Evolutionary conservation across 2,329 filamentous ascomycete species (phyloP), one percentile per base, ranked within the genome.

Genomic region (Apiospora aurea): DNA sequence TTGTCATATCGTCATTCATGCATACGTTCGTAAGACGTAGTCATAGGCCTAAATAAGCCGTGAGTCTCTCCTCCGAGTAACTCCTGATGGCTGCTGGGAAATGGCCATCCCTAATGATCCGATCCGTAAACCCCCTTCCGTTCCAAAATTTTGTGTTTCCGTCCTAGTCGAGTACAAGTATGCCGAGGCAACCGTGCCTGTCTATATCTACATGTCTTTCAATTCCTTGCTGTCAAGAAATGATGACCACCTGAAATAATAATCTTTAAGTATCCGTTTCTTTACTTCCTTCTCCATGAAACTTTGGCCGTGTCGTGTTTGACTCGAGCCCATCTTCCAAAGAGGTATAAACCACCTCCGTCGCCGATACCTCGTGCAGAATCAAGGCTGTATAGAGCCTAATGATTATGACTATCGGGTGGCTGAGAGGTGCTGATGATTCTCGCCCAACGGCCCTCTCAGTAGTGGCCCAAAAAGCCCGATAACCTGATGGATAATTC

Each of bases 1-100:
- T 46, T 69, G 24, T 69, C 29, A 69, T 69, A 69, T 69, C 68
- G 68, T 69, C 68, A 69, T 69, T 69, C 49, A 43, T 69, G 47
- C 46, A 53, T 69, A 69, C 68, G 68, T 21, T 69, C 68, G 68
- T 69, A 57, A 69, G 34, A 69, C 47, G 68, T 69, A 69, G 68
- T 69, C 47, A 57, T 69, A 57, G 68, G 46, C 68, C 29, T 38
- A 64, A 46, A 34, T 49, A 69, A 49, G 46, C 68, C 47, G 34
- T 6, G 21, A 68, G 34, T 43, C n/a, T 43, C 34, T 69, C 18
- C 68, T 41, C 68, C 43, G 68, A 41, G 46, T 69, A 57, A 57
- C 68, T 69, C 47, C 47, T 69, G 47, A 38, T 69, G 47, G 46
- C 34, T 6, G 29, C 68, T 68, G 68, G 38, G 34, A 69, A 41